Evolutionary conservation across 257 asterid genomes (phyloP), one percentile per base, ranked within the genome.

Genomic region (Gentiana macrophylla): DNA sequence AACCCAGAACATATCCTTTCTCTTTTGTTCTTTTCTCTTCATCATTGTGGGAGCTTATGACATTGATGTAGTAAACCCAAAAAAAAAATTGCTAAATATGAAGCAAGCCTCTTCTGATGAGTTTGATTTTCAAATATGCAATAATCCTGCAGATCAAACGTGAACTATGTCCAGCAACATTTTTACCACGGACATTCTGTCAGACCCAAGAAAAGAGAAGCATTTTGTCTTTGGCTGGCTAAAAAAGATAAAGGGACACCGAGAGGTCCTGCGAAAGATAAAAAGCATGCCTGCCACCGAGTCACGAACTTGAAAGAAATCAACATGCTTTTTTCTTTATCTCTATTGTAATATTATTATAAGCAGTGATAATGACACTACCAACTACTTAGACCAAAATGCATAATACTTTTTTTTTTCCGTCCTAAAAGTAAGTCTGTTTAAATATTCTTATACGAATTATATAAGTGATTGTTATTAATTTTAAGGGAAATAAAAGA

Each of bases 151-250:
- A 59, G 52, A 68, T 68, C 72, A 66, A 59, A 58, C 56, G 58
- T 70, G 62, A 70, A 75, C 59, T 65, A 52, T 72, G 65, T 73
- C 60, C 77, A 66, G 71, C 32, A 65, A 61, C 55, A 73, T 74
- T 77, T 74, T 67, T 66, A 70, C 55, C 64, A 54, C 52, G 47
- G 70, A 66, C 44, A 62, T 59, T 63, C 54, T 58, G 77, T 52
- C 73, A 61, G 77, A 70, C 65, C 60, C 69, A 57, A 69, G 71
- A 72, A 77, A 75, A 76, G 68, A 67, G 37, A 65, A 65, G 65
- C 61, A 61, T 50, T 63, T 53, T 52, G 57, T 66, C 45, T 44
- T 50, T 45, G 47, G 33, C 38, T 48, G 54, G 48, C 9, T 53
- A 70, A 82, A 77, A 66, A 64, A 41, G 46, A 41, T 41, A 4